Conservation (phyloP, 129 eudicot genomes). For the Flaveria ramosissima region DNA sequence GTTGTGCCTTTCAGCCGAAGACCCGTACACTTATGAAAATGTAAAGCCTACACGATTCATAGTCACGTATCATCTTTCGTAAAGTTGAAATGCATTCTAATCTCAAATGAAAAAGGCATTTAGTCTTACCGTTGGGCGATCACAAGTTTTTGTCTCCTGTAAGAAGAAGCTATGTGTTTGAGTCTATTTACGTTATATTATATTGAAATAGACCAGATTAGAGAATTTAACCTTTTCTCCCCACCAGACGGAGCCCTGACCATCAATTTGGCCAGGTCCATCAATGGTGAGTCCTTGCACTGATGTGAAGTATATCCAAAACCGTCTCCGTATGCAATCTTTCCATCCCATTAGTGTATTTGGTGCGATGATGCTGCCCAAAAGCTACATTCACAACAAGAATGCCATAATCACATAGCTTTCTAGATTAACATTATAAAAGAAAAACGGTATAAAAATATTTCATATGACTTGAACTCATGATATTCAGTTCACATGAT, state of each 20-base stretch:
- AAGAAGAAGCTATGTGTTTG: not conserved
- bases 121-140: conserved; percentile 37
- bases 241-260: conserved; percentile 55
- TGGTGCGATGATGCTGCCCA: conserved; percentile 51
- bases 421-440: no score
- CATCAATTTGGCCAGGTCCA: conserved; percentile 50
- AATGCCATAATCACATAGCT: not conserved
- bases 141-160: conserved; percentile 26
- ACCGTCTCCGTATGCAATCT: conserved; percentile 1
- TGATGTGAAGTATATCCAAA: conserved; percentile 40
- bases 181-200: not conserved
- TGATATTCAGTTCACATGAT: no score
- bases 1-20: conserved; percentile 47
- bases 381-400: conserved; percentile 30
- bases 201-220: not conserved
- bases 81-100: not conserved
- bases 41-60: conserved; percentile 43
- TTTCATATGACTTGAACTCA: no score
- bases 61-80: not conserved
- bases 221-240: conserved; percentile 10
- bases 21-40: conserved; percentile 43
- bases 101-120: not conserved
- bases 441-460: no score
- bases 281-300: conserved; percentile 42
- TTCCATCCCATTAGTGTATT: conserved; percentile 30